These are phyloP conservation scores for Heracleum sosnowskyi DNA, from an alignment of 129 eudicot genomes.

Conservation along the genomic window DNA sequence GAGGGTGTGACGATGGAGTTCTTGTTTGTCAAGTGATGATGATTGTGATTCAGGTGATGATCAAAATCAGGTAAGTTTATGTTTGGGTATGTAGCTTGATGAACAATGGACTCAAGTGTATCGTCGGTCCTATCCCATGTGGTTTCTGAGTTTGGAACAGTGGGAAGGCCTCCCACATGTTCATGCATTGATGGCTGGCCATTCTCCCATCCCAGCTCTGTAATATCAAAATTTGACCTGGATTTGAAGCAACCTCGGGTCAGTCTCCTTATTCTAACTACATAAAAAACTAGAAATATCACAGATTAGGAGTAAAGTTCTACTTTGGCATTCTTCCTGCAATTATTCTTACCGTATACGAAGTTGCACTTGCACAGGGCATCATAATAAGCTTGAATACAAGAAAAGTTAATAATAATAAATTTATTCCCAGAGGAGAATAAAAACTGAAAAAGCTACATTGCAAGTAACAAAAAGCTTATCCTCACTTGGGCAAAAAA, in stretches of 20 bases:
- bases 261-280: not conserved
- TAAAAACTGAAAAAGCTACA: not conserved
- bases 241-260: not conserved
- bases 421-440: not conserved
- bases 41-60: not conserved
- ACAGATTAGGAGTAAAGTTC: not conserved
- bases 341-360: not conserved
- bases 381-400: not conserved
- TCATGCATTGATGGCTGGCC: constrained; percentile 79
- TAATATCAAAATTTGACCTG: constrained; percentile 61
- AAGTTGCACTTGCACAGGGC: not conserved
- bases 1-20: not conserved
- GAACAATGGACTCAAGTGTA: constrained; percentile 75
- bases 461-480: not conserved
- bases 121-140: constrained; percentile 38
- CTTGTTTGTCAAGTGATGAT: constrained; percentile 7
- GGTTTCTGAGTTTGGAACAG: constrained; percentile 19
- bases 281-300: not conserved
- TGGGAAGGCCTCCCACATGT: constrained; percentile 21
- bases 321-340: not conserved
- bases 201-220: constrained; percentile 89
- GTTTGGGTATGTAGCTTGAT: constrained; percentile 4
- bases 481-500: not conserved
- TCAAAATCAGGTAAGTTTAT: not conserved
- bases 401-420: not conserved